A percentile compares a stretch with the other conserved stretches of the same genome.
These are phyloP conservation scores for Allantophomopsis lycopodina DNA, from an alignment of 2,329 filamentous ascomycete species.

Conservation along the genomic window DNA sequence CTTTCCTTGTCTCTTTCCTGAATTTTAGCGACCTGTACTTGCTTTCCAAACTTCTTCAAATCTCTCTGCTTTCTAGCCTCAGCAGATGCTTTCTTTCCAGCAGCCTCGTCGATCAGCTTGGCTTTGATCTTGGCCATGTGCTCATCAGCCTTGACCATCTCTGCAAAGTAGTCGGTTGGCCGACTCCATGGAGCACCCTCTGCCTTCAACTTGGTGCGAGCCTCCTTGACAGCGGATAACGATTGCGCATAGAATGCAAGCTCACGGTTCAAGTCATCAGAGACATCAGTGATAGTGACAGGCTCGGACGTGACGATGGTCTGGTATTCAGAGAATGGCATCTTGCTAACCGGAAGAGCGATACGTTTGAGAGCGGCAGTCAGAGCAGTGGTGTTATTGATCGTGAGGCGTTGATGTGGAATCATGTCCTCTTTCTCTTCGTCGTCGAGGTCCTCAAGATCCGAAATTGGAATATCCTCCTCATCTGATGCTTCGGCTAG, in stretches of 20 bases:
- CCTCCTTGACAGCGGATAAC: constrained; percentile 62
- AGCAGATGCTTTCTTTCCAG: constrained; percentile 78
- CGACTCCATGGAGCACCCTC: constrained; percentile 79
- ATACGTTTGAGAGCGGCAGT: constrained; percentile 69
- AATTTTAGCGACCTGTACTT: constrained; percentile 90
- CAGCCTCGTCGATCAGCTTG: constrained; percentile 84
- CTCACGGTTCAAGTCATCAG: constrained; percentile 87
- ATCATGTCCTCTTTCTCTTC: constrained; percentile 79
- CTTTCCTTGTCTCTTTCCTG: constrained; percentile 91
- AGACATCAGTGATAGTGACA: constrained; percentile 66
- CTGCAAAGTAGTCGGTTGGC: constrained; percentile 91
- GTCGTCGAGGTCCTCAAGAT: constrained; percentile 64
- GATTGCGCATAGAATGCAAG: constrained; percentile 87
- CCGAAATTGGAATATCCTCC: constrained; percentile 80
- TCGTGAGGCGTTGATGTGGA: constrained; percentile 83
- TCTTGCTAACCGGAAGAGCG: constrained; percentile 49
- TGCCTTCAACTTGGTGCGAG: constrained; percentile 59
- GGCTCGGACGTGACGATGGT: constrained; percentile 54
- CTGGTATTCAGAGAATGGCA: constrained; percentile 76
- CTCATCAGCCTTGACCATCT: constrained; percentile 98
- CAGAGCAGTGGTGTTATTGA: constrained; percentile 91
- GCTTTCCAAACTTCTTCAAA: constrained; percentile 98
- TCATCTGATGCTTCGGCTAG: constrained; percentile 51
- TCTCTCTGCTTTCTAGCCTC: constrained; percentile 89
- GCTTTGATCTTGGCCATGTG: constrained; percentile 96